Evolutionary conservation across 2,329 filamentous ascomycete species (phyloP).

Genomic region (Volutella citrinella): DNA sequence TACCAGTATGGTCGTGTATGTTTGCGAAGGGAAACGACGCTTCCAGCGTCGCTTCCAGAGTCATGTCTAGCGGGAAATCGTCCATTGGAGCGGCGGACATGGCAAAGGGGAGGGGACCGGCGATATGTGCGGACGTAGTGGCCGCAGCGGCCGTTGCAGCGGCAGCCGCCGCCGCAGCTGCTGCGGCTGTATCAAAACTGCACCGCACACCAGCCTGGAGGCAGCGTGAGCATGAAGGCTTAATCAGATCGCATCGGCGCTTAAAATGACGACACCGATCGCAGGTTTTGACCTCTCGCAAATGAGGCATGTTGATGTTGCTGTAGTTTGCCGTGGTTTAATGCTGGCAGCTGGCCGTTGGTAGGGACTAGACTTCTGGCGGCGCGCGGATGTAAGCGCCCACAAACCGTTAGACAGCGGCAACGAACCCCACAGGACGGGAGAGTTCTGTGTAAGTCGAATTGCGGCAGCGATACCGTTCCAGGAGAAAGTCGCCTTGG

Average conservation of each 20-base stretch:
- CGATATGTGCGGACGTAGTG: slow-evolving; percentile 7
- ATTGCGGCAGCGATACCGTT: too few relatives aligned
- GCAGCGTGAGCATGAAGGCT: slow-evolving; percentile 33
- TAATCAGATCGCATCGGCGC: slow-evolving; percentile 33
- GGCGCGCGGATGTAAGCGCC: too few relatives aligned
- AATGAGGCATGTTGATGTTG: slow-evolving; percentile 27
- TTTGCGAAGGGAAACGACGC: slow-evolving; percentile 5
- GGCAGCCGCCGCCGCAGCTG: slow-evolving; percentile 11
- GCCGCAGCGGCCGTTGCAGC: slow-evolving; percentile 9
- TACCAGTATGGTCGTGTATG: too few relatives aligned
- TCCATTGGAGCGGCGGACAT: slow-evolving; percentile 1
- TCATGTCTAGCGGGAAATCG: too few relatives aligned
- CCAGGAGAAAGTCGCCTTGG: neutral
- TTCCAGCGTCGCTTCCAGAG: too few relatives aligned
- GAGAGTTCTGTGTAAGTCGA: too few relatives aligned
- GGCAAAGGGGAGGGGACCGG: neutral
- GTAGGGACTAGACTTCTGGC: too few relatives aligned
- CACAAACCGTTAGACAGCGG: too few relatives aligned
- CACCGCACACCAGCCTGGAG: slow-evolving; percentile 31
- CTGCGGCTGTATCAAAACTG: slow-evolving; percentile 27
- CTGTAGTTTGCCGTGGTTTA: too few relatives aligned
- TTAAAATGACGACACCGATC: slow-evolving; percentile 36
- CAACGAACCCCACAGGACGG: too few relatives aligned
- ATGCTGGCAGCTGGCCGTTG: too few relatives aligned
- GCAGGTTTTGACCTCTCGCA: slow-evolving; percentile 35